Base-by-base conservation (phyloP, 148 eudicot species). In the Cornus suecica region DNA sequence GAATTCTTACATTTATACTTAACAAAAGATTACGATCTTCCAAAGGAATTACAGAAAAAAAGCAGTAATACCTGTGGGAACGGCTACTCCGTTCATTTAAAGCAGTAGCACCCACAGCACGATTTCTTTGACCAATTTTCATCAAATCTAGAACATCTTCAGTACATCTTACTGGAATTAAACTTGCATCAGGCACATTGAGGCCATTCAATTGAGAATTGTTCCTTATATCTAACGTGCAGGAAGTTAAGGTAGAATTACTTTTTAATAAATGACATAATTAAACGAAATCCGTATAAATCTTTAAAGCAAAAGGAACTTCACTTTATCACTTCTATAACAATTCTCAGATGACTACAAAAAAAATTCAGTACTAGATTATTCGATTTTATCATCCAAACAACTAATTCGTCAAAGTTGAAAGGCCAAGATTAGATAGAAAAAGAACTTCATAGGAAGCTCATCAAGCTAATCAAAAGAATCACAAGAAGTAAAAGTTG, bases 51-150 rank as follows among this genome's bases (percentile, higher is more conserved):
- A 37, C 42, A 4, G 9, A 37, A 37, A 37, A 37, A 68, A 32
- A 73, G 11, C 22, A 31, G 64, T 20, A 24, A 14, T 79, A 93
- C 99, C 99, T 90, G 79, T 96, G 99, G 69, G 99, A 96, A 34
- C 99, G 87, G 78, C 99, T 96, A 69, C 99, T 96, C 31, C 99
- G 87, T 78, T 90, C 98, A 65, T 96, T 96, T 77, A 96, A 76
- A 70, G 98, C 99, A 70, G 99, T 96, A 18, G 99, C 98, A 78
- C 99, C 98, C 67, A 96, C 99, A 70, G 97, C 97, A 30, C 99
- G 98, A 72, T 93, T 96, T 81, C 79, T 93, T 32, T 85, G 88
- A 65, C 99, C 99, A 66, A 85, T 81, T 83, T 68, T 86, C 99
- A 96, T 96, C 85, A 96, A 80, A 42, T 93, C 94, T 45, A 93